These are phyloP conservation scores for Candolleomyces aberdarensis DNA, from an alignment of 768 basidiomycete genomes.

Conservation along the genomic window DNA sequence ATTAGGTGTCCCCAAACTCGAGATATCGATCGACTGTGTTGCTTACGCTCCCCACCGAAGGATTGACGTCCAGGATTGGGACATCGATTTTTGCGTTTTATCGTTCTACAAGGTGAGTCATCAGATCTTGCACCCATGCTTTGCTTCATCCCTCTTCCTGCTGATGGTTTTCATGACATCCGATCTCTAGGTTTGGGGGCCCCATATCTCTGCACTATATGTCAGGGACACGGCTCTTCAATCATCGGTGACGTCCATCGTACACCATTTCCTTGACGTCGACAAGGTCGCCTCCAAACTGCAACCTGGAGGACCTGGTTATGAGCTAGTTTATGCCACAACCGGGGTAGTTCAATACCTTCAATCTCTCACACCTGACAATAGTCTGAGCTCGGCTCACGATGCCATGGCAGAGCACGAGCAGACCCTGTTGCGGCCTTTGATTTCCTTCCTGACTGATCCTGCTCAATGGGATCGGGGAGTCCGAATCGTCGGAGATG, in stretches of 20 bases:
- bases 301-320: slow-evolving; percentile 71
- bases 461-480: slow-evolving; percentile 50
- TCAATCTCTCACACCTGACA: slow-evolving; percentile 49
- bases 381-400: slow-evolving; percentile 49
- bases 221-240: slow-evolving; percentile 47
- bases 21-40: slow-evolving; percentile 74
- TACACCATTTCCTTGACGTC: slow-evolving; percentile 66
- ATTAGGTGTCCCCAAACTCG: slow-evolving; percentile 55
- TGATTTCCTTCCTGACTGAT: slow-evolving; percentile 55
- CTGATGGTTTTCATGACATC: neutral
- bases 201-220: slow-evolving; percentile 68
- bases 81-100: slow-evolving; percentile 70
- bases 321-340: slow-evolving; percentile 63
- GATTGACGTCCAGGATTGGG: slow-evolving; percentile 75
- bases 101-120: slow-evolving; percentile 68
- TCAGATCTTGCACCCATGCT: neutral
- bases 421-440: slow-evolving; percentile 47
- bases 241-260: slow-evolving; percentile 52
- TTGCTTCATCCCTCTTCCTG: neutral
- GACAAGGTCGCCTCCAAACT: slow-evolving; percentile 54
- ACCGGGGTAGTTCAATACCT: slow-evolving; percentile 65
- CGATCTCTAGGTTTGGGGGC: slow-evolving; percentile 61
- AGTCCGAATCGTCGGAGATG: slow-evolving; percentile 66
- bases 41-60: slow-evolving; percentile 73
- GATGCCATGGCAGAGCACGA: slow-evolving; percentile 61